A percentile compares a stretch with the other conserved stretches of the same genome.
Conservation (phyloP, 1,284 basidiomycete species). For the Fomitopsis betulina region DNA sequence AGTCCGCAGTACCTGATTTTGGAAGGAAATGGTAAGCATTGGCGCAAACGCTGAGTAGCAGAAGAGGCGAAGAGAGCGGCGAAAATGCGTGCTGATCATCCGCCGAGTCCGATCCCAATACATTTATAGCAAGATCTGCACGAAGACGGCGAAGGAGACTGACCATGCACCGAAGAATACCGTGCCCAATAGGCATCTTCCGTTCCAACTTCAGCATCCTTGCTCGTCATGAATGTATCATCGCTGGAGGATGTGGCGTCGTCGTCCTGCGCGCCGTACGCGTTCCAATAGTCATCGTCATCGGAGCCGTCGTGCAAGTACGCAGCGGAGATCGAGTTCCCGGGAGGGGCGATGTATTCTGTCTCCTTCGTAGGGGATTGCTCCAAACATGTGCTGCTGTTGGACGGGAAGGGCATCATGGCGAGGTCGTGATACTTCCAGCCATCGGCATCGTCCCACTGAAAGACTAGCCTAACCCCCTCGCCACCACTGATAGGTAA, state of each 20-base stretch:
- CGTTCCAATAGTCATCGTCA: slow-evolving; percentile 63
- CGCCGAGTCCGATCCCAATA: not conserved
- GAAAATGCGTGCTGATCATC: not conserved
- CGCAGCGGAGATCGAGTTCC: not conserved
- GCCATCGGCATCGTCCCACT: slow-evolving; percentile 48
- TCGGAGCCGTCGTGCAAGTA: slow-evolving; percentile 29
- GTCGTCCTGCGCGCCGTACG: slow-evolving; percentile 42
- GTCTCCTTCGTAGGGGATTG: slow-evolving; percentile 19
- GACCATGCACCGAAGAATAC: slow-evolving; percentile 66
- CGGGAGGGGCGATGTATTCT: slow-evolving; percentile 3
- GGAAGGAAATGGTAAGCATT: not conserved
- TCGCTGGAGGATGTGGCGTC: slow-evolving; percentile 22
- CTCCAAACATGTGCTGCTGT: slow-evolving; percentile 38
- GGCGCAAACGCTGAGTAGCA: not conserved
- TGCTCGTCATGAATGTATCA: slow-evolving; percentile 13
- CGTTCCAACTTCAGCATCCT: slow-evolving; percentile 30
- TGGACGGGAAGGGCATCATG: slow-evolving; percentile 69
- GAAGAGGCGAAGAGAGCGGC: not conserved
- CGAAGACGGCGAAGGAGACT: slow-evolving; percentile 11
- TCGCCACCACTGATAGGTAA: slow-evolving; percentile 33
- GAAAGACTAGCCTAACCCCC: slow-evolving; percentile 60
- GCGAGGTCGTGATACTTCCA: slow-evolving; percentile 72
- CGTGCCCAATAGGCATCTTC: slow-evolving; percentile 77
- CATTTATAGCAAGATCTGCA: not conserved
- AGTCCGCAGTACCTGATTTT: slow-evolving; percentile 34